A percentile compares a stretch with the other conserved stretches of the same genome.
Conservation (phyloP, 306 rosid genomes). For the Hippophae rhamnoides region DNA sequence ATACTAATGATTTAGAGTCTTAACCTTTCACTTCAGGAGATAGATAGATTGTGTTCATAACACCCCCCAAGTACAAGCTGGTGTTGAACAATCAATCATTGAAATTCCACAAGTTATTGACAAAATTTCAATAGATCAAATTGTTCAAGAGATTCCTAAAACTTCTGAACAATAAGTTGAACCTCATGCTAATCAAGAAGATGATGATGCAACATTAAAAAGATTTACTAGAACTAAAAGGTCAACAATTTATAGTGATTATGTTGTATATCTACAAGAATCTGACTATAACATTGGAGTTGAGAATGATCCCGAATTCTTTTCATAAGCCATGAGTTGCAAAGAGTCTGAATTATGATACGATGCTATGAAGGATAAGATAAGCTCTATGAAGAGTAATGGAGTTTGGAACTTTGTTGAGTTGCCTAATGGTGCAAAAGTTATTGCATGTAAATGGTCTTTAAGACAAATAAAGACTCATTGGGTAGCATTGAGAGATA, state of each 20-base stretch:
- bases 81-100: too few relatives aligned
- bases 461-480: conserved; percentile 8
- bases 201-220: not conserved
- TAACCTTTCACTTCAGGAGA: too few relatives aligned
- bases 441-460: not conserved
- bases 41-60: too few relatives aligned
- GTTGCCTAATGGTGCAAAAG: not conserved
- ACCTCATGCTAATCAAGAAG: not conserved
- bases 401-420: not conserved
- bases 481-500: not conserved
- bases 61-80: too few relatives aligned
- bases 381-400: conserved; percentile 1
- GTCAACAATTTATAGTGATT: not conserved
- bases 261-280: conserved; percentile 1
- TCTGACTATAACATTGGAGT: not conserved
- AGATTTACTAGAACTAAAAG: conserved; percentile 3
- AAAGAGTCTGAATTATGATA: not conserved
- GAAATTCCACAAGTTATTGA: not conserved
- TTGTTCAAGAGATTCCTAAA: not conserved
- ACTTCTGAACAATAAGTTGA: not conserved
- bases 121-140: not conserved
- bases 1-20: too few relatives aligned
- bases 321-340: not conserved
- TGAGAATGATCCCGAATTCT: conserved; percentile 4
- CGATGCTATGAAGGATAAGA: conserved; percentile 1